A percentile compares a stretch with the other conserved stretches of the same genome.
Conservation (phyloP, 306 rosid genomes). For the Neltuma alba region DNA sequence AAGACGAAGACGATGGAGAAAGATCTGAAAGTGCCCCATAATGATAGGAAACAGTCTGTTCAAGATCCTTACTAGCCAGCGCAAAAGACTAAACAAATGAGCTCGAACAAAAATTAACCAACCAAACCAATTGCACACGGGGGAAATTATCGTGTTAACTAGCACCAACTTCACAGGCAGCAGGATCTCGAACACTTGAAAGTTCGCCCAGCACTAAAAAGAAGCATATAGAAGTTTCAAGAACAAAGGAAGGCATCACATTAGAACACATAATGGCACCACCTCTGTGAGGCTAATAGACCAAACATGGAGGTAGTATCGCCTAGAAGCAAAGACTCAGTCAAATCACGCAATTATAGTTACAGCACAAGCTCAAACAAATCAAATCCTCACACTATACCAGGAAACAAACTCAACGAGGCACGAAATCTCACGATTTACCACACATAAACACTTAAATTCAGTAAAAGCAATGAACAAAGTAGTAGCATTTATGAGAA, state of each 20-base stretch:
- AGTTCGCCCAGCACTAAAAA: neutral
- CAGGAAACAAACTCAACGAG: neutral
- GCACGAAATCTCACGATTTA: conserved; percentile 9
- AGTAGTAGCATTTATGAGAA: neutral
- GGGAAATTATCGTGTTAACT: neutral
- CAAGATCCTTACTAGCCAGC: conserved; percentile 19
- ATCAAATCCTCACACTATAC: conserved; percentile 9
- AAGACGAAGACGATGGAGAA: neutral
- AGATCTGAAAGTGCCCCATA: neutral
- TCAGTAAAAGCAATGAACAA: neutral
- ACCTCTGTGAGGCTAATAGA: neutral
- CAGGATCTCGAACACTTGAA: conserved; percentile 20
- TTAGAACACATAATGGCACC: neutral
- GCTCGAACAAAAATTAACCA: neutral
- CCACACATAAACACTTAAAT: neutral
- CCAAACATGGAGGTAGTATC: neutral
- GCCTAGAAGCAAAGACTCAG: neutral
- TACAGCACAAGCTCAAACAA: neutral
- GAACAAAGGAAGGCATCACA: neutral
- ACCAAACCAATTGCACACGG: neutral
- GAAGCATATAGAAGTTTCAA: neutral
- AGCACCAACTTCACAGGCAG: neutral
- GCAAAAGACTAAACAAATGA: conserved; percentile 3
- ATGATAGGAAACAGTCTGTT: neutral
- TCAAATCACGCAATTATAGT: neutral